Percentiles rank a stretch among this genome's conserved stretches.
phyloP scores from a whole-genome alignment of 495 filamentous ascomycete species.

The Aspergillus carlsbadensis region DNA sequence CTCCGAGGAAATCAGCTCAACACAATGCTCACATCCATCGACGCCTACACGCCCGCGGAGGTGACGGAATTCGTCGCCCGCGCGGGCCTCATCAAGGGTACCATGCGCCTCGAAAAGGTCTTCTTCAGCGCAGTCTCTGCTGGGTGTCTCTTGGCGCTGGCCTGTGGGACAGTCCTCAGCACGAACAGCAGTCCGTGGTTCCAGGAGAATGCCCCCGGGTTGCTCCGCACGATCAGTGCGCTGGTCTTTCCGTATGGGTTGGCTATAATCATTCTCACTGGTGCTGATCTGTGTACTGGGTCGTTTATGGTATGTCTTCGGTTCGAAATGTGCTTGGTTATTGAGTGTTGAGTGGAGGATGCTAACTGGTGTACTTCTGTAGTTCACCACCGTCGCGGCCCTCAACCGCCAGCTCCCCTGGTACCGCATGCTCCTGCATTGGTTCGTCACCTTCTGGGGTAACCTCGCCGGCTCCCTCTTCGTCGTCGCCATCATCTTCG shows the following conservation, averaged over 20 bases:
- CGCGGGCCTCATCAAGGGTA: slow-evolving; percentile 48
- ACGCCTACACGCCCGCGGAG: slow-evolving; percentile 45
- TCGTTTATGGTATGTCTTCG: slow-evolving; percentile 50
- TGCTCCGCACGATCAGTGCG: slow-evolving; percentile 55
- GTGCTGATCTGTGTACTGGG: slow-evolving; percentile 59
- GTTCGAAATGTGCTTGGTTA: not conserved
- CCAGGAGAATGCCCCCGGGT: slow-evolving; percentile 56
- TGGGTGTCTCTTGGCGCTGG: slow-evolving; percentile 53
- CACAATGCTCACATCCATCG: slow-evolving; percentile 25
- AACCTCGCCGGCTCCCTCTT: slow-evolving; percentile 62
- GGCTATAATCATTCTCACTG: slow-evolving; percentile 59
- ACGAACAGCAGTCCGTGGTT: slow-evolving; percentile 59
- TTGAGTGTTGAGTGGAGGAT: not conserved
- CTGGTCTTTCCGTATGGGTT: slow-evolving; percentile 60
- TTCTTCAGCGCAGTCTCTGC: slow-evolving; percentile 55
- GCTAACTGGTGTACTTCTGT: slow-evolving; percentile 33
- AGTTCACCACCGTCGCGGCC: slow-evolving; percentile 55
- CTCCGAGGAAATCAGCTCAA: too few species aligned
- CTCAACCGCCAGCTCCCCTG: slow-evolving; percentile 52
- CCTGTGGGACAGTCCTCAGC: slow-evolving; percentile 50
- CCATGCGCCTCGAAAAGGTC: slow-evolving; percentile 53
- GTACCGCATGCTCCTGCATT: slow-evolving; percentile 51
- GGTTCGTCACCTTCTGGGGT: slow-evolving; percentile 57
- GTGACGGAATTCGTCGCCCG: slow-evolving; percentile 46
- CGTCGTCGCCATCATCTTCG: slow-evolving; percentile 57